Evolutionary conservation across 192 early-diverging fungal species (phyloP).

Genomic region (Globomyces pollinis-pini): DNA sequence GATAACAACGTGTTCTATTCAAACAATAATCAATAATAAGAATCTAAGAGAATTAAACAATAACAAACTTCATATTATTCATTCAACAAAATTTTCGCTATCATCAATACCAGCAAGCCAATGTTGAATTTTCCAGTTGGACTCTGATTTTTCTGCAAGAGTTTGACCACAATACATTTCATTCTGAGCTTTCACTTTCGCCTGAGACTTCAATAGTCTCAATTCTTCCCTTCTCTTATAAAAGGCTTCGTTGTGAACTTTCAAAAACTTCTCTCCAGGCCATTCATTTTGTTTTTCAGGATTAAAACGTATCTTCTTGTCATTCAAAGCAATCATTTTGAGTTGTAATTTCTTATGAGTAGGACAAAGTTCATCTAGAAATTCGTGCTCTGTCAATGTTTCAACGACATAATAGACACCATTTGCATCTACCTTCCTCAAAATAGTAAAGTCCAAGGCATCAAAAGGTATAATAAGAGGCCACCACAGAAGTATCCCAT

Average conservation of each 20-base stretch:
- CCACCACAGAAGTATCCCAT: background rate
- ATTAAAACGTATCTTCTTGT: background rate
- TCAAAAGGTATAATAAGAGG: background rate
- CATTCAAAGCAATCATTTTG: background rate
- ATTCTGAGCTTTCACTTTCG: no score
- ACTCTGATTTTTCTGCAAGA: no score
- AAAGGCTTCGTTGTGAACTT: background rate
- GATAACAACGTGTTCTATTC: no score
- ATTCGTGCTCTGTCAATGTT: background rate
- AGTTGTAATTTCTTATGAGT: background rate
- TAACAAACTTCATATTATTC: no score
- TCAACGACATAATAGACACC: constrained; percentile 4
- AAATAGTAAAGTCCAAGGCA: background rate
- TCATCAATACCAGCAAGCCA: no score
- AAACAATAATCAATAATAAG: no score
- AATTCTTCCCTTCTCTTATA: background rate
- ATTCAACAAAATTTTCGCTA: no score
- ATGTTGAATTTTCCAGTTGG: no score
- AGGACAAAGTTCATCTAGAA: background rate
- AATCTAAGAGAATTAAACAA: no score
- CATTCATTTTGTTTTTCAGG: background rate
- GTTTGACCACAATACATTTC: no score
- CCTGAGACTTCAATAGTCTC: background rate
- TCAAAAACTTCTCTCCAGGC: background rate
- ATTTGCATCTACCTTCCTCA: background rate